Evolutionary conservation across 2,329 filamentous ascomycete species (phyloP), one percentile per base, ranked within the genome.

Genomic region (Monilinia polystroma): DNA sequence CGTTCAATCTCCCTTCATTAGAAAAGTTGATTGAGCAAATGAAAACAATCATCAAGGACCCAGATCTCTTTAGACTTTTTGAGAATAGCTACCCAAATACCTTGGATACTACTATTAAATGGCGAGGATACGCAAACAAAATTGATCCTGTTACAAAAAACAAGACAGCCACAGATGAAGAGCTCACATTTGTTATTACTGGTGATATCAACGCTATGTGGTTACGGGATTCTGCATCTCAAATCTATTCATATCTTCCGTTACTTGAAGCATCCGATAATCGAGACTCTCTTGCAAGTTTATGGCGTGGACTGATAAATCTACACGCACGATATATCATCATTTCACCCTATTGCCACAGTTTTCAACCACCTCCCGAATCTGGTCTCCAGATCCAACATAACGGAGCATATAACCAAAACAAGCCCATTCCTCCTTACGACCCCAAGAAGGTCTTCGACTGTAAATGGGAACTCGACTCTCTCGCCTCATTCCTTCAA

Each of bases 401-500:
- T 6, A 90, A 90, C 73, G 80, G 82, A 0, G 87, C 86, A 92
- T 77, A 73, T 80, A 70, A 76, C 82, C 77, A 85, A 67, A 82
- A 91, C 70, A 79, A 76, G 14, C 88, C 91, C 1, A 84, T 89
- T 68, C 93, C 93, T 0, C 79, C 82, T 0, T 93, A 92, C 73
- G 87, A 93, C 54, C 73, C 73, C 72, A 82, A 84, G 1, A 81
- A 88, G 57, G 93, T 97, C 0, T 97, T 95, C 75, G 94, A 97
- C 78, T 97, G 93, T 84, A 97, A 97, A 78, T 97, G 95, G 79
- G 93, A 97, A 79, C 87, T 97, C 55, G 93, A 97, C 79, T 94
- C 91, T 16, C 84, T 97, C 3, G 92, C 93, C 0, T 88, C 92
- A 49, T 97, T 97, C 77, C 83, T 97, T 12, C 87, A 91, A 52